Conservation (phyloP, 306 rosid species). For the Cucurbita ficifolia region DNA sequence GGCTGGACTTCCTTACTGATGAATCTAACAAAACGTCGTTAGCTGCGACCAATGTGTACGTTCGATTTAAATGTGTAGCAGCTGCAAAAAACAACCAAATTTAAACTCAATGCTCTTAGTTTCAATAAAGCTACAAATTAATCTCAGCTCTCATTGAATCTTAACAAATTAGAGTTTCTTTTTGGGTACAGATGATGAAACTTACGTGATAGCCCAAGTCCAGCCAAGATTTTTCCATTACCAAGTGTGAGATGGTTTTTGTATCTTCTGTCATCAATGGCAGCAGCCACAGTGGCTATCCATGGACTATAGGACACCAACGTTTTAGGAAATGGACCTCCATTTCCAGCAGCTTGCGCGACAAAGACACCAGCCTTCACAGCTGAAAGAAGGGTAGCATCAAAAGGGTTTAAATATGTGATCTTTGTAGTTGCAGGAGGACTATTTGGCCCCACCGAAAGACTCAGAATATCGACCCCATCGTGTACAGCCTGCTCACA, state of each 20-base stretch:
- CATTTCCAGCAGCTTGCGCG: conserved; percentile 99
- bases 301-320: conserved; percentile 97
- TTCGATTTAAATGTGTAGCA: conserved; percentile 54
- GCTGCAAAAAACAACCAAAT: conserved; percentile 41
- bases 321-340: conserved; percentile 96
- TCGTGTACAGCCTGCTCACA: conserved; percentile 84
- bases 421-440: conserved; percentile 84
- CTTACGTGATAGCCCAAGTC: conserved; percentile 94
- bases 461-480: conserved; percentile 98
- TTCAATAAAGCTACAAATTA: neutral
- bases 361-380: conserved; percentile 99
- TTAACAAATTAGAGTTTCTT: neutral
- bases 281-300: conserved; percentile 92
- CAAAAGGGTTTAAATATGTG: conserved; percentile 86
- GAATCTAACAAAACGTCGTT: conserved; percentile 87
- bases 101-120: neutral
- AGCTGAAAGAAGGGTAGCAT: conserved; percentile 97
- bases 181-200: conserved; percentile 5
- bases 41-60: conserved; percentile 84
- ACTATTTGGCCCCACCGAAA: conserved; percentile 94
- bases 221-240: conserved; percentile 83
- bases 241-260: conserved; percentile 90
- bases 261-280: conserved; percentile 96
- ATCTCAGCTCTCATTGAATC: neutral
- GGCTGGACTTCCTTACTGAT: conserved; percentile 66